phyloP scores from a whole-genome alignment of 768 basidiomycete species.

The Mycena olivaceomarginata region DNA sequence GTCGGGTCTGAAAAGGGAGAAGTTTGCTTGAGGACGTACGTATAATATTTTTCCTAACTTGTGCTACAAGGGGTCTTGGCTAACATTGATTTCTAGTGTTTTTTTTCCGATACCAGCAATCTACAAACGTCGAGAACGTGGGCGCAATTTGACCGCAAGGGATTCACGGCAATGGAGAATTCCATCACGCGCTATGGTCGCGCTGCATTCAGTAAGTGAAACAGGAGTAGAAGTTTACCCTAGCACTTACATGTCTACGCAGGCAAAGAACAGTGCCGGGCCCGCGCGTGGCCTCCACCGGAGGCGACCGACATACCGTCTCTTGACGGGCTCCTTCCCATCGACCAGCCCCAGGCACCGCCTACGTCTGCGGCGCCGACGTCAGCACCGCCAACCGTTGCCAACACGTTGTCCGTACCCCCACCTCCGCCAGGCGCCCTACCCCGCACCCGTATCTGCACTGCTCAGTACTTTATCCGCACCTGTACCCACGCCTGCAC shows the following conservation, averaged over 20 bases:
- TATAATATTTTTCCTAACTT: neutral
- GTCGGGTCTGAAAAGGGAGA: neutral
- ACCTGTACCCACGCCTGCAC: neutral
- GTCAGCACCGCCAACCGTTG: too few relatives aligned
- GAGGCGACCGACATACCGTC: neutral
- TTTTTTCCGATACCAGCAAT: neutral
- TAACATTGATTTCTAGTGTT: neutral
- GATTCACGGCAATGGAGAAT: constrained; percentile 18
- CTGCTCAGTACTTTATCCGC: neutral
- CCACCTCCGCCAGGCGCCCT: too few relatives aligned
- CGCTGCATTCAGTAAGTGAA: neutral
- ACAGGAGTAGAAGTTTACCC: neutral
- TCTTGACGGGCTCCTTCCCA: neutral
- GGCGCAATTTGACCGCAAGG: constrained; percentile 10
- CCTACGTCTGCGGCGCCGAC: neutral
- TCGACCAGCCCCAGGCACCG: neutral
- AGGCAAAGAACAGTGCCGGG: neutral
- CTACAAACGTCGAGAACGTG: constrained; percentile 1
- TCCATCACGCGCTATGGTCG: constrained; percentile 12
- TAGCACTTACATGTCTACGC: neutral
- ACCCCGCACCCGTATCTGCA: too few relatives aligned
- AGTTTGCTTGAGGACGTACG: constrained; percentile 10
- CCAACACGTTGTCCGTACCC: too few relatives aligned
- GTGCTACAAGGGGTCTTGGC: neutral
- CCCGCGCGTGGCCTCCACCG: neutral